These are phyloP conservation scores for Rugosomyces carneus DNA, from an alignment of 1,284 basidiomycete species.

Conservation along the genomic window DNA sequence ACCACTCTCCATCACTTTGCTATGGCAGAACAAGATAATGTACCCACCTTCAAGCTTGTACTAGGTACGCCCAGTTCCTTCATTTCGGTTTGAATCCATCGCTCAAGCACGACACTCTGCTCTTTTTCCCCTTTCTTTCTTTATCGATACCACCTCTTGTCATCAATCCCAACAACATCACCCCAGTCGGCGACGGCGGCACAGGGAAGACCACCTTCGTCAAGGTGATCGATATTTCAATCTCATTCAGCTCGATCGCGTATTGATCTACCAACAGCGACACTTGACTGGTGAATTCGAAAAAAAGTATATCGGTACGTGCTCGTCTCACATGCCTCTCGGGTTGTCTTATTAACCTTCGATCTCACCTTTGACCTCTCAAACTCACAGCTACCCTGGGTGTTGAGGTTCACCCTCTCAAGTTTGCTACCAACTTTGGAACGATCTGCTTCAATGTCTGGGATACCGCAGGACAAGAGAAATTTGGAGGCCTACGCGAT, in stretches of 20 bases:
- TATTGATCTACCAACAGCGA: slow-evolving; percentile 68
- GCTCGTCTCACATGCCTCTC: neutral
- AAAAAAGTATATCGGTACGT: slow-evolving; percentile 98
- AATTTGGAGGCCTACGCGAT: slow-evolving; percentile 97
- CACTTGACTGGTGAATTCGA: slow-evolving; percentile 99
- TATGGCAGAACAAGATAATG: slow-evolving; percentile 40
- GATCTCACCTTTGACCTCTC: slow-evolving; percentile 18
- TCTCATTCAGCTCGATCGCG: slow-evolving; percentile 35
- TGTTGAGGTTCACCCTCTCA: slow-evolving; percentile 97
- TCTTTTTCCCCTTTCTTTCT: slow-evolving; percentile 17
- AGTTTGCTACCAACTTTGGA: slow-evolving; percentile 97
- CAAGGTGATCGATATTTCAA: slow-evolving; percentile 56
- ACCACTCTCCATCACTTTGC: slow-evolving; percentile 19
- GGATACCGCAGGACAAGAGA: slow-evolving; percentile 99
- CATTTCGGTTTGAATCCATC: neutral
- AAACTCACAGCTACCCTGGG: slow-evolving; percentile 83
- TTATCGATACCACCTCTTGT: slow-evolving; percentile 28
- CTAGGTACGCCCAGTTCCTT: slow-evolving; percentile 59
- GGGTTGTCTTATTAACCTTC: slow-evolving; percentile 7
- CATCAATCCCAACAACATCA: slow-evolving; percentile 22
- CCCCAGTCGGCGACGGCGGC: slow-evolving; percentile 91
- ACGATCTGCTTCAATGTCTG: slow-evolving; percentile 99
- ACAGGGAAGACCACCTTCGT: slow-evolving; percentile 98
- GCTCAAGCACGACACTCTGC: slow-evolving; percentile 25
- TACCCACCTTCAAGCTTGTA: slow-evolving; percentile 98